Evolutionary conservation across 116 monocot genomes (phyloP).

Genomic region (Dioscorea cayenensis): DNA sequence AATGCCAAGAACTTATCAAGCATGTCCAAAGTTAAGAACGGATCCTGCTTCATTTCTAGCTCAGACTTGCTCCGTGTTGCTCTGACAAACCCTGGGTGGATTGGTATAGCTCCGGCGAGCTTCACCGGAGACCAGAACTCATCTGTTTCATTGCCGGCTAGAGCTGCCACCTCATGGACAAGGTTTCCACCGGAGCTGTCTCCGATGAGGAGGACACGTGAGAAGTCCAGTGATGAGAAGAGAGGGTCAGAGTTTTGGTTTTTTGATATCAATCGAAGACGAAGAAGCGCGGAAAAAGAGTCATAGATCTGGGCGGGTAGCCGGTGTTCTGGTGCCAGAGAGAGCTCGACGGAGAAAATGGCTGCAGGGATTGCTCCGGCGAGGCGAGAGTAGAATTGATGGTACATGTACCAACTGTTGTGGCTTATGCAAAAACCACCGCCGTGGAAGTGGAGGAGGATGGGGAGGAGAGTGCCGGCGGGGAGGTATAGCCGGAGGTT

Average conservation of each 20-base stretch:
- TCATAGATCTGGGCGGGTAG: slow-evolving; percentile 59
- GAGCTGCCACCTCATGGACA: slow-evolving; percentile 48
- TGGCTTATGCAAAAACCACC: slow-evolving; percentile 84
- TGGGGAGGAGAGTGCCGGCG: slow-evolving; percentile 16
- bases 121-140: slow-evolving; percentile 46
- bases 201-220: slow-evolving; percentile 67
- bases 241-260: not conserved
- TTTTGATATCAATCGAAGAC: slow-evolving; percentile 32
- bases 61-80: slow-evolving; percentile 65
- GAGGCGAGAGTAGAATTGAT: slow-evolving; percentile 69
- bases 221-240: slow-evolving; percentile 22
- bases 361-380: slow-evolving; percentile 43
- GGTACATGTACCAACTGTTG: slow-evolving; percentile 58
- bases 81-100: slow-evolving; percentile 78
- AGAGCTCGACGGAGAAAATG: slow-evolving; percentile 52
- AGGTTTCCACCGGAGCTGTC: slow-evolving; percentile 88
- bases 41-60: slow-evolving; percentile 19
- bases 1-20: slow-evolving; percentile 57
- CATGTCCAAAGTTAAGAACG: slow-evolving; percentile 75
- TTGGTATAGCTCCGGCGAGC: slow-evolving; percentile 46
- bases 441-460: slow-evolving; percentile 75
- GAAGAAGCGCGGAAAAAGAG: slow-evolving; percentile 35
- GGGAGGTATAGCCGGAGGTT: slow-evolving; percentile 64
- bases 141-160: slow-evolving; percentile 19
- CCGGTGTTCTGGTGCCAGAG: slow-evolving; percentile 80